Percentiles rank a stretch among this genome's conserved stretches.
phyloP scores from a whole-genome alignment of 176 grass and related monocot species.

The Dactylis glomerata region DNA sequence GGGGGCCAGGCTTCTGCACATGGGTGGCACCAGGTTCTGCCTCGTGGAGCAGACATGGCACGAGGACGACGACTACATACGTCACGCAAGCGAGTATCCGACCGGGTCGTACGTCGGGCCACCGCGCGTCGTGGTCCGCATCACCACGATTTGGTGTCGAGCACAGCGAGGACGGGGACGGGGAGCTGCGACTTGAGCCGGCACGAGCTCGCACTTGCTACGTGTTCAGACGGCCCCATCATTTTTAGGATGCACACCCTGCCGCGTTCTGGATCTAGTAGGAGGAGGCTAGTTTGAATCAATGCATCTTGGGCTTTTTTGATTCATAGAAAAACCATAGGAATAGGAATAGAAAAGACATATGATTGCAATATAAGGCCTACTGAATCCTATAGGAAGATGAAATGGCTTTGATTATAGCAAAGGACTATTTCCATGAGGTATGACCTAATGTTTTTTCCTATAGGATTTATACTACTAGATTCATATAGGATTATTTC shows the following conservation, averaged over 20 bases:
- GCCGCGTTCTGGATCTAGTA: slow-evolving; percentile 16
- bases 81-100: neutral
- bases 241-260: neutral
- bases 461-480: too few species aligned
- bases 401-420: too few species aligned
- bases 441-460: too few species aligned
- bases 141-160: slow-evolving; percentile 10
- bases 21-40: slow-evolving; percentile 5
- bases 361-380: too few species aligned
- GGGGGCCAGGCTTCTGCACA: slow-evolving; percentile 1
- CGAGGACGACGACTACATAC: slow-evolving; percentile 4
- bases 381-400: too few species aligned
- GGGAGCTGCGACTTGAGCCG: neutral
- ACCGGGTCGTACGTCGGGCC: neutral
- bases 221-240: neutral
- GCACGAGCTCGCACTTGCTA: neutral
- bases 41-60: neutral
- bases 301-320: too few species aligned
- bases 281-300: too few species aligned
- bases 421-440: too few species aligned
- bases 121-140: neutral
- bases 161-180: neutral
- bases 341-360: too few species aligned
- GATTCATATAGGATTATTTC: too few species aligned
- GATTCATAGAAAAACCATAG: too few species aligned